phyloP scores from a whole-genome alignment of 2,329 filamentous ascomycete genomes.

The Phialophora tarda region DNA sequence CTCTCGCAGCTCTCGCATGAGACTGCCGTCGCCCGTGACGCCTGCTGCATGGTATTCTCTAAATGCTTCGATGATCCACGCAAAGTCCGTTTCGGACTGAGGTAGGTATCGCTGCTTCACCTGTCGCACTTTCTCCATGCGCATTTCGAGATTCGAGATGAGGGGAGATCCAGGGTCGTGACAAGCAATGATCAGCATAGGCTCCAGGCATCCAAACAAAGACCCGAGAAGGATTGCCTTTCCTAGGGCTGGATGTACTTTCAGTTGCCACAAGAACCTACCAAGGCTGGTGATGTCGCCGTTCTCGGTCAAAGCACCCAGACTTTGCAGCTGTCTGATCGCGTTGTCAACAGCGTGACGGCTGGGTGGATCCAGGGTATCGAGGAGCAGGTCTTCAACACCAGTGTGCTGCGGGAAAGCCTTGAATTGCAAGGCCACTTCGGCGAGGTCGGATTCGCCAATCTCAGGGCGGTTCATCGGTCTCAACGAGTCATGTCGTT shows the following conservation, averaged over 20 bases:
- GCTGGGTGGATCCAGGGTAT: slow-evolving; percentile 87
- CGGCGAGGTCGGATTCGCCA: slow-evolving; percentile 88
- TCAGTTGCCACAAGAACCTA: slow-evolving; percentile 81
- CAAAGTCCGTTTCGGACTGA: slow-evolving; percentile 29
- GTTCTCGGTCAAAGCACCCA: slow-evolving; percentile 78
- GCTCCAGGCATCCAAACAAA: slow-evolving; percentile 90
- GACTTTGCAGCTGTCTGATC: slow-evolving; percentile 88
- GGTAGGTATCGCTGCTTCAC: slow-evolving; percentile 20
- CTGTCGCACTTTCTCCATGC: slow-evolving; percentile 13
- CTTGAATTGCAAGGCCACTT: slow-evolving; percentile 94
- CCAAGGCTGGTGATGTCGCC: slow-evolving; percentile 90
- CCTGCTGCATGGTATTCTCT: slow-evolving; percentile 28
- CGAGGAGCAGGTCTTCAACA: slow-evolving; percentile 70
- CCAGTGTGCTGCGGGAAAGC: slow-evolving; percentile 56
- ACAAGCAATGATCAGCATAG: slow-evolving; percentile 80
- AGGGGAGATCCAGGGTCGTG: slow-evolving; percentile 22
- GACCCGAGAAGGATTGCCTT: slow-evolving; percentile 87
- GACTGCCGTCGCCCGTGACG: slow-evolving; percentile 12
- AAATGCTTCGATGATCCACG: slow-evolving; percentile 31
- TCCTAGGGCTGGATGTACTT: slow-evolving; percentile 89
- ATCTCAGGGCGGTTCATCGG: slow-evolving; percentile 96
- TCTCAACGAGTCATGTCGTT: slow-evolving; percentile 74
- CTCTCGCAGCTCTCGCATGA: slow-evolving; percentile 19
- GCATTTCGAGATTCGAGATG: slow-evolving; percentile 23
- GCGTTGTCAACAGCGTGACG: slow-evolving; percentile 90